phyloP scores from a whole-genome alignment of 2,329 filamentous ascomycete genomes.

The Xylaria arbuscula region DNA sequence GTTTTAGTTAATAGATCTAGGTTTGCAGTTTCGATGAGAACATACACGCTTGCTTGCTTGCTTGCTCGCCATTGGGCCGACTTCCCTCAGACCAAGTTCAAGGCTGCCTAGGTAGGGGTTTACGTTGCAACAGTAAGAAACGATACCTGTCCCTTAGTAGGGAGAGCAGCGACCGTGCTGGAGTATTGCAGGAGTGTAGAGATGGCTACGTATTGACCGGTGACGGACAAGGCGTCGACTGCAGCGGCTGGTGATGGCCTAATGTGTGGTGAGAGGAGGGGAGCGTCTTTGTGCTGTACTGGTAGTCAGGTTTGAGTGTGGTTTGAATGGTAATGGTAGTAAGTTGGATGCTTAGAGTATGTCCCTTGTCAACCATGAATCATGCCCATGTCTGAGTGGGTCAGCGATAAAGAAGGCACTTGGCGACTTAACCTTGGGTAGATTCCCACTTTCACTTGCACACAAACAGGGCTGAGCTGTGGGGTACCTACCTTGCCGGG shows the following conservation, averaged over 20 bases:
- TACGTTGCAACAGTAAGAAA: conserved; percentile 33
- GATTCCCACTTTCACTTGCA: neutral
- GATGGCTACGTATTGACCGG: conserved; percentile 3
- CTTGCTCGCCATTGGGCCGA: conserved; percentile 72
- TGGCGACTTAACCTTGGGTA: neutral
- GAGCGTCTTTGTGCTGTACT: conserved; percentile 1
- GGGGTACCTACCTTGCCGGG: conserved; percentile 2
- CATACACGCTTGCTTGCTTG: conserved; percentile 77
- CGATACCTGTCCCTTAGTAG: conserved; percentile 18
- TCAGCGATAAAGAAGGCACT: neutral
- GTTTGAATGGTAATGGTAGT: conserved; percentile 15
- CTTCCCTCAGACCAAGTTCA: conserved; percentile 16
- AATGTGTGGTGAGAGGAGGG: conserved; percentile 19
- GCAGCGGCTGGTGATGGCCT: conserved; percentile 8
- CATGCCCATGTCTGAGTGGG: conserved; percentile 21
- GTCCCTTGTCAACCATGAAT: conserved; percentile 26
- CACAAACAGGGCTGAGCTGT: conserved; percentile 16
- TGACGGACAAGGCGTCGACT: neutral
- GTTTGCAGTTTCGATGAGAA: conserved; percentile 26
- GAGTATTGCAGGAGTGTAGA: too few relatives aligned
- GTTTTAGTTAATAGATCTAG: conserved; percentile 41
- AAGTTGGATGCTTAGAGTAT: neutral
- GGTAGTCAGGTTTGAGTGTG: neutral
- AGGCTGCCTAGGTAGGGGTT: conserved; percentile 40
- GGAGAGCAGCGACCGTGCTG: neutral